Conservation (phyloP, 192 early-diverging fungal genomes). For the Umbelopsis isabellina region DNA sequence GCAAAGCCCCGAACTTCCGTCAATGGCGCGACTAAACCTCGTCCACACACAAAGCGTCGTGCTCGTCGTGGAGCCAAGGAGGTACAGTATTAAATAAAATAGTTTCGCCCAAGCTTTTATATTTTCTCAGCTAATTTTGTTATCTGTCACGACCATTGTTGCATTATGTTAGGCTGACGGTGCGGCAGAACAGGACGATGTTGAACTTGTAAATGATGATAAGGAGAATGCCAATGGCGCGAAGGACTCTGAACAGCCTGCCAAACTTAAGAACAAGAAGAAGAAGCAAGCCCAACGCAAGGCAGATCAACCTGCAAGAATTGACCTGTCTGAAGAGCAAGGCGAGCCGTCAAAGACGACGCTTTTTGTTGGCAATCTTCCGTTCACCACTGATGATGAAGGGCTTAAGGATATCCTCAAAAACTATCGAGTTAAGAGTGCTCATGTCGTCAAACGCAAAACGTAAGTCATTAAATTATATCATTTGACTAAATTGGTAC, state of each 20-base stretch:
- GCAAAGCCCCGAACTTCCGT: slow-evolving; percentile 66
- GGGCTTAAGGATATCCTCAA: slow-evolving; percentile 77
- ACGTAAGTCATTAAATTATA: slow-evolving; percentile 20
- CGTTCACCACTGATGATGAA: slow-evolving; percentile 71
- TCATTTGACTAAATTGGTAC: neutral
- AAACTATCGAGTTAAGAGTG: slow-evolving; percentile 71
- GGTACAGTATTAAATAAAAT: neutral
- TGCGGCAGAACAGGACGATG: slow-evolving; percentile 23
- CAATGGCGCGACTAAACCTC: slow-evolving; percentile 13
- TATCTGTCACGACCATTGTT: too few relatives aligned
- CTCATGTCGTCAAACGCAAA: slow-evolving; percentile 73
- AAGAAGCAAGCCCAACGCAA: slow-evolving; percentile 32
- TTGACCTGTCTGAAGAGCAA: slow-evolving; percentile 36
- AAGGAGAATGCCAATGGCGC: slow-evolving; percentile 34
- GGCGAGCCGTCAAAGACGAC: slow-evolving; percentile 68
- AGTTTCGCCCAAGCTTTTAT: too few relatives aligned
- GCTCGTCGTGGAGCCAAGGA: slow-evolving; percentile 30
- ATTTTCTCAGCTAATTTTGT: too few relatives aligned
- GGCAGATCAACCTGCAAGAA: slow-evolving; percentile 3
- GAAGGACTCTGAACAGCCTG: slow-evolving; percentile 16
- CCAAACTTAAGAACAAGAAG: neutral
- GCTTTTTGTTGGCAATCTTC: slow-evolving; percentile 81
- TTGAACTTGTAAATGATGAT: slow-evolving; percentile 8
- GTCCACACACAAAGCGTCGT: slow-evolving; percentile 34
- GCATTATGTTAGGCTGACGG: neutral